Conservation (phyloP, 257 asterid species). For the Petrea volubilis region DNA sequence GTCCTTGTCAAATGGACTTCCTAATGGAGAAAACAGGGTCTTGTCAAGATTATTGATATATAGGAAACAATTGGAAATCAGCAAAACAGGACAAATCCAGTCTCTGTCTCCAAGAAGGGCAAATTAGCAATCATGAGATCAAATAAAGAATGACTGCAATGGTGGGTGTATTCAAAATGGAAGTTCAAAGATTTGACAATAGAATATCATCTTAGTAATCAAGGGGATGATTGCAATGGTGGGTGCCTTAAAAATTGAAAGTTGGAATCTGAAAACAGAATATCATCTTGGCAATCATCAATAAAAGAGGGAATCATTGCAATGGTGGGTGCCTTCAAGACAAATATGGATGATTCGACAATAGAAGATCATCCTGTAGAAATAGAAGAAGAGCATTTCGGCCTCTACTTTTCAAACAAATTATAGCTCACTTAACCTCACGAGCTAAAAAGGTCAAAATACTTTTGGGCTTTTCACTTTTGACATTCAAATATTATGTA, state of each 20-base stretch:
- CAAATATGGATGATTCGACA: no score
- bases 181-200: background rate
- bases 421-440: background rate
- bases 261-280: no score
- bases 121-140: slow-evolving; percentile 1
- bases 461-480: background rate
- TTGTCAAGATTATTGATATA: no score
- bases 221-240: no score
- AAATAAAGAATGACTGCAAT: background rate
- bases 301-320: no score
- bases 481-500: background rate
- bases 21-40: background rate
- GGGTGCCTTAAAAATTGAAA: no score
- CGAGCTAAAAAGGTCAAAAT: background rate
- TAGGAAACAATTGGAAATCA: background rate
- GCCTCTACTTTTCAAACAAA: background rate
- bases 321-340: no score
- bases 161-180: background rate
- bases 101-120: background rate
- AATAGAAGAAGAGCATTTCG: background rate
- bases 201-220: background rate
- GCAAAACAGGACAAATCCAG: background rate
- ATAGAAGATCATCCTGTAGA: background rate
- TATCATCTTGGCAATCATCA: no score
- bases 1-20: slow-evolving; percentile 6